Percentiles rank a stretch among this genome's conserved stretches.
Evolutionary conservation across 768 basidiomycete genomes (phyloP).

Genomic region (Steccherinum ochraceum): DNA sequence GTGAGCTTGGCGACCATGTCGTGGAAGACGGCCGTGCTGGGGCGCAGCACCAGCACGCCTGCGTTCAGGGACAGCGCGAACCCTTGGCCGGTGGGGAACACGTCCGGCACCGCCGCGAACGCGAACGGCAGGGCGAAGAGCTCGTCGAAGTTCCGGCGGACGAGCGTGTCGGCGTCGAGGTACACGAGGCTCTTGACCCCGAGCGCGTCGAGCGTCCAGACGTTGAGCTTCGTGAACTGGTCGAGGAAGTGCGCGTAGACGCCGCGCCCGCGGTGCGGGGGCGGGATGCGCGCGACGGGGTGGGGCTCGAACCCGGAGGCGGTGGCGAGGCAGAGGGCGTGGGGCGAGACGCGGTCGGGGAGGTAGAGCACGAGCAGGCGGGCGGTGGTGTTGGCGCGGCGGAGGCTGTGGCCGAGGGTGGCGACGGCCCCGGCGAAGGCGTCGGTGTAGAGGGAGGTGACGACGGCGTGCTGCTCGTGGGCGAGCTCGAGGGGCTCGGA

Average conservation of each 20-base stretch:
- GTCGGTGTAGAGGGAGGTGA: conserved; percentile 27
- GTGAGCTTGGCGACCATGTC: conserved; percentile 23
- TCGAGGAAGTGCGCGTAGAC: conserved; percentile 30
- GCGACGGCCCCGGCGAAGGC: conserved; percentile 25
- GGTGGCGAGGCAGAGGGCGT: conserved; percentile 32
- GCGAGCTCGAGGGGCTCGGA: not conserved
- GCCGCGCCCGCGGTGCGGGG: conserved; percentile 32
- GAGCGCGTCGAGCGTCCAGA: conserved; percentile 31
- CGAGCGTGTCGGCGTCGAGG: conserved; percentile 39
- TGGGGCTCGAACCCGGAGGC: conserved; percentile 33
- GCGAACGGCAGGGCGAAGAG: conserved; percentile 35
- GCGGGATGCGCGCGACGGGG: conserved; percentile 30
- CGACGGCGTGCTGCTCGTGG: conserved; percentile 19
- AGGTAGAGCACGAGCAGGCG: conserved; percentile 27
- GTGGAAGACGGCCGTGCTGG: conserved; percentile 23
- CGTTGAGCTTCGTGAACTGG: conserved; percentile 37
- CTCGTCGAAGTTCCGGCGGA: conserved; percentile 36
- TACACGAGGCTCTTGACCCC: conserved; percentile 30
- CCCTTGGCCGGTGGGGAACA: conserved; percentile 24
- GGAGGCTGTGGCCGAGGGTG: conserved; percentile 26
- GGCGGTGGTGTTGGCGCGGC: conserved; percentile 25
- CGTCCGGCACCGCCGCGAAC: conserved; percentile 37
- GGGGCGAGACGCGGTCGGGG: conserved; percentile 29
- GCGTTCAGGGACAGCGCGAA: conserved; percentile 35
- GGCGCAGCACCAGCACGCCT: conserved; percentile 31